Conservation (phyloP, 768 basidiomycete genomes). For the Termitomyces sp. region DNA sequence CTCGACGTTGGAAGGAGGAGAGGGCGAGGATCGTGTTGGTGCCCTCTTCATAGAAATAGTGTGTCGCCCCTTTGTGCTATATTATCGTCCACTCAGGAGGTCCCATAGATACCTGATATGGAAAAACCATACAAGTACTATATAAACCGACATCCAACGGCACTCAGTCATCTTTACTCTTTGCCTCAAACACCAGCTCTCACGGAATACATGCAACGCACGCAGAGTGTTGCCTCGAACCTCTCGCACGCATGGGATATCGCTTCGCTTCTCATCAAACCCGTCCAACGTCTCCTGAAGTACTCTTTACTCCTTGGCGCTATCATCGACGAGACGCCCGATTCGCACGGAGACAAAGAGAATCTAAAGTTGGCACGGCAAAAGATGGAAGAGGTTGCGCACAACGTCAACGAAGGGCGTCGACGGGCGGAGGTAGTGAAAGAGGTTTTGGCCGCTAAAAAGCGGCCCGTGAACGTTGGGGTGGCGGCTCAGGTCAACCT, state of each 20-base stretch:
- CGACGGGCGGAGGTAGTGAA: conserved; percentile 75
- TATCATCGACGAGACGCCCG: conserved; percentile 71
- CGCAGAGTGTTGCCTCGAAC: conserved; percentile 58
- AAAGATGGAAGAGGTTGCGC: conserved; percentile 67
- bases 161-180: conserved; percentile 58
- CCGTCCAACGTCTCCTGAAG: conserved; percentile 92
- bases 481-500: conserved; percentile 54
- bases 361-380: conserved; percentile 46
- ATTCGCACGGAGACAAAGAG: conserved; percentile 60
- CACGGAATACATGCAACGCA: conserved; percentile 58
- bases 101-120: conserved; percentile 55
- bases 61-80: conserved; percentile 8
- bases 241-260: conserved; percentile 91
- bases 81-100: conserved; percentile 5
- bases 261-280: conserved; percentile 91
- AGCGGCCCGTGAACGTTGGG: conserved; percentile 36
- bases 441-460: conserved; percentile 53
- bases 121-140: conserved; percentile 74
- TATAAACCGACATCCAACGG: conserved; percentile 73
- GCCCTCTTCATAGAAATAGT: conserved; percentile 65
- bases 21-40: conserved; percentile 67
- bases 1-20: conserved; percentile 51
- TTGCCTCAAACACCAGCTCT: conserved; percentile 48
- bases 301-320: conserved; percentile 82
- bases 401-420: conserved; percentile 74